Conservation (phyloP, 352 stramenopile species). For the Pythium oligandrum region DNA sequence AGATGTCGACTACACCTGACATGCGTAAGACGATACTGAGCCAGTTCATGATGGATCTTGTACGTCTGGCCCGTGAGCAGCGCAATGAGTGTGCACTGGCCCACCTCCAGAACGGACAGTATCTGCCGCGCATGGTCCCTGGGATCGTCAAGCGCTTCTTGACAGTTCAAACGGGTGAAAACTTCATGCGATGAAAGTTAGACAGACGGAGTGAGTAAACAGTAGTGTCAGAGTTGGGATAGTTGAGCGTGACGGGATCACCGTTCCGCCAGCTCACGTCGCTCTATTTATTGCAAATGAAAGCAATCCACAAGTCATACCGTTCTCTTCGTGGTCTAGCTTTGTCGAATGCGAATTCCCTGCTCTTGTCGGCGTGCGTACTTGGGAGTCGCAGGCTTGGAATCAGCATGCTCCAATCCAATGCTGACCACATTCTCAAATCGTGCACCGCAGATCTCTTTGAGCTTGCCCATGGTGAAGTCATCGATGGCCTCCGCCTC, state of each 20-base stretch:
- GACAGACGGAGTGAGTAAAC: neutral
- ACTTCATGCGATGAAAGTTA: conserved; percentile 16
- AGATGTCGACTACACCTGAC: conserved; percentile 18
- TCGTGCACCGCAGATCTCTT: conserved; percentile 49
- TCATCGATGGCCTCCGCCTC: conserved; percentile 40
- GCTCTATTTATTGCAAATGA: conserved; percentile 3
- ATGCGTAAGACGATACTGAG: conserved; percentile 19
- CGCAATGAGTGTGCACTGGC: conserved; percentile 5
- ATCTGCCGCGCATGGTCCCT: conserved; percentile 13
- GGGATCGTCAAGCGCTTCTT: conserved; percentile 17
- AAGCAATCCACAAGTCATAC: conserved; percentile 1
- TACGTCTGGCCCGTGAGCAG: conserved; percentile 12
- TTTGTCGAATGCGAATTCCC: conserved; percentile 82
- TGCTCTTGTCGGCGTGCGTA: conserved; percentile 60
- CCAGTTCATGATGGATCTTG: conserved; percentile 21
- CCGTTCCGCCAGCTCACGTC: neutral
- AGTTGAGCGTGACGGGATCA: neutral
- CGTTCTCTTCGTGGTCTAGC: conserved; percentile 13
- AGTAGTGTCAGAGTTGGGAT: neutral
- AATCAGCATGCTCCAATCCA: conserved; percentile 72
- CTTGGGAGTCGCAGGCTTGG: conserved; percentile 28
- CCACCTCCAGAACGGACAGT: neutral
- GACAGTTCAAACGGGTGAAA: conserved; percentile 20
- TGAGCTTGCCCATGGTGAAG: conserved; percentile 54
- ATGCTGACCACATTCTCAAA: conserved; percentile 53